Evolutionary conservation across 352 stramenopile genomes (phyloP), one percentile per base, ranked within the genome.

Genomic region (Heterotrichella gracilis): DNA sequence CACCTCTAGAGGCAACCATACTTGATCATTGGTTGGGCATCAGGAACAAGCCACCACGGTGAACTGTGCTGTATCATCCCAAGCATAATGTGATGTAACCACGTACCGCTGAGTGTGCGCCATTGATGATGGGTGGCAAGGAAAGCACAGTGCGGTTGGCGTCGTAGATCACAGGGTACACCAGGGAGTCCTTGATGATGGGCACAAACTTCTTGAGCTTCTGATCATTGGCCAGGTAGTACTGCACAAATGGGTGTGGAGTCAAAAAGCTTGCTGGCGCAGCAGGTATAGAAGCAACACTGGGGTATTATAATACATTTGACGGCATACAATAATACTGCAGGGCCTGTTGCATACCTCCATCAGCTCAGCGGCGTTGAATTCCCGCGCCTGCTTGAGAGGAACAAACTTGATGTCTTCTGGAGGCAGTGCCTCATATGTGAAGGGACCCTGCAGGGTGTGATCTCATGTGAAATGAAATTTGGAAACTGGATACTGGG

Each of bases 41-140:
- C n/a, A n/a, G n/a, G n/a, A n/a, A n/a, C n/a, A n/a, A n/a, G n/a
- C n/a, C n/a, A n/a, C n/a, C n/a, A n/a, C n/a, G n/a, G n/a, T n/a
- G n/a, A n/a, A n/a, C n/a, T n/a, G n/a, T n/a, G n/a, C n/a, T n/a
- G n/a, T n/a, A n/a, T n/a, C n/a, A n/a, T n/a, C n/a, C n/a, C n/a
- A n/a, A n/a, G n/a, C n/a, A n/a, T n/a, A n/a, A n/a, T n/a, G n/a
- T n/a, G n/a, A n/a, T n/a, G n/a, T n/a, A n/a, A n/a, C n/a, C n/a
- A n/a, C n/a, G n/a, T n/a, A n/a, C n/a, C n/a, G n/a, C n/a, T n/a
- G 84, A 94, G 75, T 96, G 86, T 69, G 89, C 81, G 68, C 92
- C 86, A 78, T 99, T 99, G 79, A 99, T 99, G 75, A 99, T 95
- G 25, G 93, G 93, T 68, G 92, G 93, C 39, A 99, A 79, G 68